These are phyloP conservation scores for Aphanocladium album DNA, from an alignment of 2,329 filamentous ascomycete species.

Conservation along the genomic window DNA sequence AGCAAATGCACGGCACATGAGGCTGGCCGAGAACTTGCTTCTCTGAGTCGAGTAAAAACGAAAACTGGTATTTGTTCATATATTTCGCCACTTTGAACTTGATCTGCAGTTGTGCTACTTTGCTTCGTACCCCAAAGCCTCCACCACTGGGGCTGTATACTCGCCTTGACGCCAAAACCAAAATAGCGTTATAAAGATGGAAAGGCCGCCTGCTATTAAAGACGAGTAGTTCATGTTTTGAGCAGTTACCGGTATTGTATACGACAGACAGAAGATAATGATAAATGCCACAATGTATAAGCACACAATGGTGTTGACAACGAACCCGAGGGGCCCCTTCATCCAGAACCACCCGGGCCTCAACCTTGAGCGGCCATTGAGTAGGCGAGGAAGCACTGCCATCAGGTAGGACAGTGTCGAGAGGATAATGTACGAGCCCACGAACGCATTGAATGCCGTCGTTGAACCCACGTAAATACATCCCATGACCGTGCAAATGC, in stretches of 20 bases:
- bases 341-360: constrained; percentile 43
- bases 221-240: constrained; percentile 49
- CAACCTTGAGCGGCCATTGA: constrained; percentile 24
- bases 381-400: constrained; percentile 51
- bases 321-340: constrained; percentile 40
- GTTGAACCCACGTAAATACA: constrained; percentile 52
- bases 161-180: constrained; percentile 25
- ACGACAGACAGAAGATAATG: constrained; percentile 60
- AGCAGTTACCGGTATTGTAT: constrained; percentile 38
- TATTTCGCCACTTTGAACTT: neutral
- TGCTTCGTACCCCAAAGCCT: too few species aligned
- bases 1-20: neutral
- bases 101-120: neutral
- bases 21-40: neutral
- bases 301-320: constrained; percentile 47
- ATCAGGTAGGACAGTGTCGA: constrained; percentile 50
- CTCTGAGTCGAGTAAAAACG: neutral
- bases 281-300: constrained; percentile 56
- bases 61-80: neutral
- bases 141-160: neutral
- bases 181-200: constrained; percentile 29
- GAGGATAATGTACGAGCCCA: constrained; percentile 38
- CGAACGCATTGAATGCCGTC: constrained; percentile 55
- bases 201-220: constrained; percentile 33
- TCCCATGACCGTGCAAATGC: constrained; percentile 43